Evolutionary conservation across 768 basidiomycete species (phyloP).

Genomic region (Amanita inopinata): DNA sequence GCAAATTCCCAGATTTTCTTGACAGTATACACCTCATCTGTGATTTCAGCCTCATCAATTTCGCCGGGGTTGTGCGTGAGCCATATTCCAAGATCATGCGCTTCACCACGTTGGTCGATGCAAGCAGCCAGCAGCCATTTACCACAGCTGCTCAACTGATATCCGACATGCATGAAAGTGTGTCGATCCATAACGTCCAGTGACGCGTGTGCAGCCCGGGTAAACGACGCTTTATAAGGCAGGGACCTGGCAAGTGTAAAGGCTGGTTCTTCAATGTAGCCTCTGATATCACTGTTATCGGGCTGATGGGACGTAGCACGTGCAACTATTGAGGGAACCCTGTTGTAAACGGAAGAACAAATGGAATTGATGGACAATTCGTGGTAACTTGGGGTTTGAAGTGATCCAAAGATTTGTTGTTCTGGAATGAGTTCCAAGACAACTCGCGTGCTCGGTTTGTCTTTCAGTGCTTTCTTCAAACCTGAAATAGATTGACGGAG

Average conservation of each 20-base stretch:
- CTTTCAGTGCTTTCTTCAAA: conserved; percentile 45
- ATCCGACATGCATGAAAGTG: conserved; percentile 70
- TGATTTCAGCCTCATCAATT: conserved; percentile 20
- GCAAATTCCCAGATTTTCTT: conserved; percentile 66
- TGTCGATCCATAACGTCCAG: conserved; percentile 35
- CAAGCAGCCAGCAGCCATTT: conserved; percentile 74
- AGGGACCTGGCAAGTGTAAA: conserved; percentile 49
- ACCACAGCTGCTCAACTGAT: conserved; percentile 51
- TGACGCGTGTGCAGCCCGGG: conserved; percentile 25
- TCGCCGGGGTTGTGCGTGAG: conserved; percentile 36
- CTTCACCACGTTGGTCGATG: conserved; percentile 73
- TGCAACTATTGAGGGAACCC: conserved; percentile 50
- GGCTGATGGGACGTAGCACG: conserved; percentile 46
- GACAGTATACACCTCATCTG: conserved; percentile 40
- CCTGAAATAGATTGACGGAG: conserved; percentile 64
- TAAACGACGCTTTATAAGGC: conserved; percentile 28
- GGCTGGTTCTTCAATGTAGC: conserved; percentile 54
- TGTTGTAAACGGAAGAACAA: conserved; percentile 62
- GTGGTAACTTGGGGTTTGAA: conserved; percentile 32
- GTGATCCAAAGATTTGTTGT: conserved; percentile 37
- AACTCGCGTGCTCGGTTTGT: conserved; percentile 38
- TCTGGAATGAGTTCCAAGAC: conserved; percentile 73
- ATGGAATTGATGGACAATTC: conserved; percentile 38
- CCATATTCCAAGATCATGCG: conserved; percentile 61
- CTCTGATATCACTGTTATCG: conserved; percentile 26